Conservation (phyloP, 768 basidiomycete species). For the Cyclocybe cylindracea region DNA sequence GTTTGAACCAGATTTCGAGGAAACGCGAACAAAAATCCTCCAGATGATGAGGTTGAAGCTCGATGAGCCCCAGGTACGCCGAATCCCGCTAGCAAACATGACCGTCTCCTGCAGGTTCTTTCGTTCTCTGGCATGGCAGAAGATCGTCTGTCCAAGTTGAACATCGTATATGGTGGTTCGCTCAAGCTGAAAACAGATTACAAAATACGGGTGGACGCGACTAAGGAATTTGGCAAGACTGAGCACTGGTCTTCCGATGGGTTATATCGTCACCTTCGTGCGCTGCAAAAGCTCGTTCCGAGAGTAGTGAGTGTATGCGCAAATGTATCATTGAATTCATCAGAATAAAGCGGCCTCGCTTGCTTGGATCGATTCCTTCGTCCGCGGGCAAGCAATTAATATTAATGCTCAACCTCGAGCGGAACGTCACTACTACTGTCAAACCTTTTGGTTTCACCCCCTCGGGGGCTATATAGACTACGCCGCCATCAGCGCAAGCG, state of each 20-base stretch:
- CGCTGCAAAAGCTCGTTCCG: constrained; percentile 13
- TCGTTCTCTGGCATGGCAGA: constrained; percentile 10
- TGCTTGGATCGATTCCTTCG: constrained; percentile 17
- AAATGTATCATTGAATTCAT: constrained; percentile 11
- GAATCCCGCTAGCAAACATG: constrained; percentile 4
- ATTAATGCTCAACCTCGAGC: constrained; percentile 18
- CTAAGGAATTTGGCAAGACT: constrained; percentile 3
- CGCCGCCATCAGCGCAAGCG: constrained; percentile 12
- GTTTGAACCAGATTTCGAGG: constrained; percentile 11
- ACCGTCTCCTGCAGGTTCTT: constrained; percentile 9
- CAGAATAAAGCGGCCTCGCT: constrained; percentile 7
- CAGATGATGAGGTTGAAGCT: constrained; percentile 13
- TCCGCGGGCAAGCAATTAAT: constrained; percentile 12
- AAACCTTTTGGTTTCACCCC: constrained; percentile 8
- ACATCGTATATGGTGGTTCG: constrained; percentile 9
- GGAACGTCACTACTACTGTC: constrained; percentile 10
- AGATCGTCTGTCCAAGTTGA: constrained; percentile 11
- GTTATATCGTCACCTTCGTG: constrained; percentile 15
- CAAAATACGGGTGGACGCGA: constrained; percentile 9
- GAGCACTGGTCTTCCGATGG: constrained; percentile 16
- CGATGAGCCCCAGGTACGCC: constrained; percentile 4
- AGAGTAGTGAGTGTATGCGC: constrained; percentile 7
- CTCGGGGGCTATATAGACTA: constrained; percentile 14
- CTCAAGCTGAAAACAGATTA: constrained; percentile 13
- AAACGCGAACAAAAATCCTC: constrained; percentile 10